Evolutionary conservation across 2,329 filamentous ascomycete species (phyloP).

Genomic region (Zymoseptoria pseudotritici): DNA sequence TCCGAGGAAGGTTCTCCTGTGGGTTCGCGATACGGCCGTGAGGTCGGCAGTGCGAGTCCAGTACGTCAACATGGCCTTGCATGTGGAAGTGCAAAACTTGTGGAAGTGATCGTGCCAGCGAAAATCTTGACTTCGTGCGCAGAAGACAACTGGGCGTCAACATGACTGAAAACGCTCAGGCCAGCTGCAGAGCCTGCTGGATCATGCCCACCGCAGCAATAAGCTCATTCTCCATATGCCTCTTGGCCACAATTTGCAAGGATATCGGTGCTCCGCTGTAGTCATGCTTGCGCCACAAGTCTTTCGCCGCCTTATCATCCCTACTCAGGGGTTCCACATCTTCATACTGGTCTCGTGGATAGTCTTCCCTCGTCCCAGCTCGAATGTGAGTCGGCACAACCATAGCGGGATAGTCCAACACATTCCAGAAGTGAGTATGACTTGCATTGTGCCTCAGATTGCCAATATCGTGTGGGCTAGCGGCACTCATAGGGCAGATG

Average conservation of each 20-base stretch:
- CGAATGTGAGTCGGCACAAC: slow-evolving; percentile 12
- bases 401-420: slow-evolving; percentile 13
- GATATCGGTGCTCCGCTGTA: slow-evolving; percentile 13
- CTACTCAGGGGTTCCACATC: slow-evolving; percentile 9
- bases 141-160: too few species aligned
- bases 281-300: slow-evolving; percentile 11
- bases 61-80: too few species aligned
- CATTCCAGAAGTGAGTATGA: slow-evolving; percentile 13
- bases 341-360: background rate
- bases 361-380: slow-evolving; percentile 1
- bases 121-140: too few species aligned
- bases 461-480: slow-evolving; percentile 12
- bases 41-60: too few species aligned
- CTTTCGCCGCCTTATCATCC: slow-evolving; percentile 8
- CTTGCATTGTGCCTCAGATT: background rate
- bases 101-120: too few species aligned
- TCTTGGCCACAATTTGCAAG: slow-evolving; percentile 12
- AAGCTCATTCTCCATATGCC: slow-evolving; percentile 12
- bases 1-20: background rate
- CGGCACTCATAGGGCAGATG: slow-evolving; percentile 14
- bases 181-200: slow-evolving; percentile 6
- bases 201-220: slow-evolving; percentile 11
- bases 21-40: too few species aligned
- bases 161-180: background rate
- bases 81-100: too few species aligned